phyloP scores from a whole-genome alignment of 2,329 filamentous ascomycete genomes.

The Pestalotiopsis sp. region DNA sequence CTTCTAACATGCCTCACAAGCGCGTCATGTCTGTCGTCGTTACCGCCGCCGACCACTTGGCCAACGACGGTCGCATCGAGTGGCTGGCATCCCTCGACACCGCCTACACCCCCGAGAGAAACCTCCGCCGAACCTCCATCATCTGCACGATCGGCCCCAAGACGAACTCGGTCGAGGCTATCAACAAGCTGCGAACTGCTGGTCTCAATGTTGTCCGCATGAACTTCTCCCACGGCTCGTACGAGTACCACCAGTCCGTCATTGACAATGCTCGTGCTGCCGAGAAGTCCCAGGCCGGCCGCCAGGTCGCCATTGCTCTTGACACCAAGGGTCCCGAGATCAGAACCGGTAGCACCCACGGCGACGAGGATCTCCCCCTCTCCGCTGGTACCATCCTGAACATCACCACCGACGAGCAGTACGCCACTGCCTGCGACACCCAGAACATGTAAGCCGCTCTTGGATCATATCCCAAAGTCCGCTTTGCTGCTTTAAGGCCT shows the following conservation, averaged over 20 bases:
- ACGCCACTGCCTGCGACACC: slow-evolving; percentile 80
- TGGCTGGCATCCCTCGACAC: slow-evolving; percentile 80
- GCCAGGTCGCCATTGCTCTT: slow-evolving; percentile 93
- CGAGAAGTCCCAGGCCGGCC: slow-evolving; percentile 75
- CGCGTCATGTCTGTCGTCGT: slow-evolving; percentile 43
- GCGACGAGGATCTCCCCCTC: slow-evolving; percentile 89
- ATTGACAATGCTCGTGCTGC: slow-evolving; percentile 94
- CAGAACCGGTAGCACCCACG: slow-evolving; percentile 70
- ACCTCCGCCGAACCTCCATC: slow-evolving; percentile 96
- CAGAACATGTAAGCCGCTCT: slow-evolving; percentile 80
- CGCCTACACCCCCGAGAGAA: slow-evolving; percentile 81
- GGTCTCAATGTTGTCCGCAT: slow-evolving; percentile 99
- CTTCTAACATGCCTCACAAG: slow-evolving; percentile 16
- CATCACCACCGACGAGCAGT: slow-evolving; percentile 95
- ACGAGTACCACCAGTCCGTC: slow-evolving; percentile 98
- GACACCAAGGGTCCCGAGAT: slow-evolving; percentile 70
- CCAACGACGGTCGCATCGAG: slow-evolving; percentile 70
- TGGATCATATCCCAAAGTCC: neutral
- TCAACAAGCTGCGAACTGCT: slow-evolving; percentile 87
- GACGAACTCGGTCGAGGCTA: slow-evolving; percentile 97
- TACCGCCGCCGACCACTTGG: slow-evolving; percentile 84
- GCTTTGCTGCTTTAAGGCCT: neutral
- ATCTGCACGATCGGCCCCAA: slow-evolving; percentile 99
- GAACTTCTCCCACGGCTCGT: slow-evolving; percentile 97
- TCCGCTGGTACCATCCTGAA: slow-evolving; percentile 82